Conservation (phyloP, 768 basidiomycete species). For the Tricholoma flavovirens region DNA sequence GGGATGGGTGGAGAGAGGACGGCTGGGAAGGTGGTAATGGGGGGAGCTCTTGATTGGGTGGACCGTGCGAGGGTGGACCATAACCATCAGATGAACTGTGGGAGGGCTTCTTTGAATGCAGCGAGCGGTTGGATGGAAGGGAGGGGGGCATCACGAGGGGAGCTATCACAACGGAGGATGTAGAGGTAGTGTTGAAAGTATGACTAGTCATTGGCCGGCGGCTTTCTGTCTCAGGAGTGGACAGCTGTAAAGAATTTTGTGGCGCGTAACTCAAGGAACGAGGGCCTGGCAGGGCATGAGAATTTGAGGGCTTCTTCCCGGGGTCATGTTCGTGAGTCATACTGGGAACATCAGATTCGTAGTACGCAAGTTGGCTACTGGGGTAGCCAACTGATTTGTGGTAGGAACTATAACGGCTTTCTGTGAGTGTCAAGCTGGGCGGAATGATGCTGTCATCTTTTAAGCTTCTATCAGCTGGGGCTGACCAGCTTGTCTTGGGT, state of each 20-base stretch:
- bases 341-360: constrained; percentile 16
- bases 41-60: constrained; percentile 21
- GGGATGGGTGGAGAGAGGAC: constrained; percentile 26
- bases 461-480: constrained; percentile 24
- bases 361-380: constrained; percentile 28
- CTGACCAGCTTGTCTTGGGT: constrained; percentile 40
- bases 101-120: constrained; percentile 28
- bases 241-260: constrained; percentile 24
- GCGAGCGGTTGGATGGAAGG: constrained; percentile 22
- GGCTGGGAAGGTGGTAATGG: constrained; percentile 18
- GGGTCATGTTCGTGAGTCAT: constrained; percentile 11
- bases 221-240: constrained; percentile 30
- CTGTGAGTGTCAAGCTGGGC: constrained; percentile 27
- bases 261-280: constrained; percentile 28
- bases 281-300: constrained; percentile 6
- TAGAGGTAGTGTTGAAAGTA: constrained; percentile 25
- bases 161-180: constrained; percentile 25
- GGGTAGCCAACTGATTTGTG: constrained; percentile 19
- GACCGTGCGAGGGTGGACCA: constrained; percentile 15
- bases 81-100: constrained; percentile 19
- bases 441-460: constrained; percentile 28
- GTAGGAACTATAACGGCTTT: constrained; percentile 22
- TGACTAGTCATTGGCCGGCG: constrained; percentile 24
- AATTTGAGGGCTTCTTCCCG: constrained; percentile 6
- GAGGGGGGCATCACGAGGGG: constrained; percentile 14